phyloP scores from a whole-genome alignment of 345 rosid genomes.

The Mallotus nudiflorus region DNA sequence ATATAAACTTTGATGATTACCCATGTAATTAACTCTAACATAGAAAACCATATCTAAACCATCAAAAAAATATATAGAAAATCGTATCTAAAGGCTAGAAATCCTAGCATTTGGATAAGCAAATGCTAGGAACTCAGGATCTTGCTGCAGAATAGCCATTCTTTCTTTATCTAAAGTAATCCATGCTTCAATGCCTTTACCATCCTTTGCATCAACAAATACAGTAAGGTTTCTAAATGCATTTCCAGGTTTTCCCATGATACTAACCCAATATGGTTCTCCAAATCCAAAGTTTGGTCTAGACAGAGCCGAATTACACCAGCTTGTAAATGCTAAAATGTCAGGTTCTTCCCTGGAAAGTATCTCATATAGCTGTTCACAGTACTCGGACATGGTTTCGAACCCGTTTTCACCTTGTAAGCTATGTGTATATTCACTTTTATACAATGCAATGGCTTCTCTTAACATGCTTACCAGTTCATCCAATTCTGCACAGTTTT shows the following conservation, averaged over 20 bases:
- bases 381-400: conserved; percentile 12
- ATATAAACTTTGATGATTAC: too few relatives aligned
- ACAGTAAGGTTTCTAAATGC: conserved; percentile 18
- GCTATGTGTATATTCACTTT: conserved; percentile 9
- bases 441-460: conserved; percentile 18
- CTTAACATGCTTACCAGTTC: background rate
- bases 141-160: conserved; percentile 6
- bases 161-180: conserved; percentile 19
- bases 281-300: conserved; percentile 25
- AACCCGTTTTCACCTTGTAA: conserved; percentile 22
- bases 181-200: conserved; percentile 30
- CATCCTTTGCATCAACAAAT: conserved; percentile 12
- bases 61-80: too few relatives aligned
- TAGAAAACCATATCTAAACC: too few relatives aligned
- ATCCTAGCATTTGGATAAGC: conserved; percentile 26
- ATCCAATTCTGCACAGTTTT: background rate
- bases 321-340: conserved; percentile 23
- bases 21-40: too few relatives aligned
- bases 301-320: conserved; percentile 4
- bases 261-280: conserved; percentile 21
- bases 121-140: conserved; percentile 26
- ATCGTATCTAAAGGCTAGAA: conserved; percentile 8
- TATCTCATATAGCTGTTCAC: conserved; percentile 2
- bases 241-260: conserved; percentile 19
- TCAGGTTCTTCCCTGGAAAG: conserved; percentile 16